Conservation (phyloP, 495 filamentous ascomycete species). For the Viridothelium virens region DNA sequence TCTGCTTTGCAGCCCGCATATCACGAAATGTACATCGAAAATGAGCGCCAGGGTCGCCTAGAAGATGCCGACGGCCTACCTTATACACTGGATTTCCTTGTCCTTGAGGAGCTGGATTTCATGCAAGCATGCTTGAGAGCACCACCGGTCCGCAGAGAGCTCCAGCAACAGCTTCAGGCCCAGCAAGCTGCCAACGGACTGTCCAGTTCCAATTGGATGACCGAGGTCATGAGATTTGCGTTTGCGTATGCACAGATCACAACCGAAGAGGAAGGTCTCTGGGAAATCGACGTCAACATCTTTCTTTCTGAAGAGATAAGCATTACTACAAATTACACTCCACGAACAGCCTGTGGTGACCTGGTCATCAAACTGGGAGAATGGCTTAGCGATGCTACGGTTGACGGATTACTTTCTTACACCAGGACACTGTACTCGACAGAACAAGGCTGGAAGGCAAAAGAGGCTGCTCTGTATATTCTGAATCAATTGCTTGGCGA, state of each 20-base stretch:
- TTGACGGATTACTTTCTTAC: constrained; percentile 66
- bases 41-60: constrained; percentile 75
- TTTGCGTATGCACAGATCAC: constrained; percentile 85
- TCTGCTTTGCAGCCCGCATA: constrained; percentile 61
- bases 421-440: constrained; percentile 55
- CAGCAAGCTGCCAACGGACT: constrained; percentile 50
- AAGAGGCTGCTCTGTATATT: constrained; percentile 76
- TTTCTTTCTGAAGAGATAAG: constrained; percentile 93
- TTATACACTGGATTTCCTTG: constrained; percentile 87
- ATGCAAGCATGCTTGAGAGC: constrained; percentile 80
- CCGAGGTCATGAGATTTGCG: constrained; percentile 74
- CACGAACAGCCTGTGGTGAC: constrained; percentile 83
- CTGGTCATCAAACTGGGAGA: constrained; percentile 87
- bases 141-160: constrained; percentile 73
- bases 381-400: constrained; percentile 63
- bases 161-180: constrained; percentile 59
- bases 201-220: constrained; percentile 56
- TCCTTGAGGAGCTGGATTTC: constrained; percentile 89
- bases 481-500: constrained; percentile 75
- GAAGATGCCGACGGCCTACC: constrained; percentile 89
- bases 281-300: constrained; percentile 92
- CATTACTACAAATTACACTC: constrained; percentile 93
- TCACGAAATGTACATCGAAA: constrained; percentile 71
- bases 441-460: constrained; percentile 49
- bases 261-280: constrained; percentile 83